A percentile compares a stretch with the other conserved stretches of the same genome.
Conservation (phyloP, 345 rosid species). For the Lumnitzera littorea region DNA sequence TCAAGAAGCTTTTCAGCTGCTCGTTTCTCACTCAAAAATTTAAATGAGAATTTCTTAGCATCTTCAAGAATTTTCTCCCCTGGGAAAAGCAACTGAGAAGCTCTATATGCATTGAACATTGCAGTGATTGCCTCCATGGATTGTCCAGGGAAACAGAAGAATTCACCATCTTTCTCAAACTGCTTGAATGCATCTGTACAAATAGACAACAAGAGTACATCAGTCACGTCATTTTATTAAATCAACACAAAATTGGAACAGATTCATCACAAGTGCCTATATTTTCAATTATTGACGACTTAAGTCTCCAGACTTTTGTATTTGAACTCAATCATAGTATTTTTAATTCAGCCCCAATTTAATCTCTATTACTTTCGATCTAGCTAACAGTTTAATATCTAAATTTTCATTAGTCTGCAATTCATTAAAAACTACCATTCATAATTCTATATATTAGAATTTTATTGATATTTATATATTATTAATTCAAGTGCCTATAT, state of each 20-base stretch:
- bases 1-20: constrained; percentile 43
- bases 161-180: constrained; percentile 59
- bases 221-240: not conserved
- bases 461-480: too few relatives aligned
- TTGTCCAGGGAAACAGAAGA: constrained; percentile 70
- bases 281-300: too few relatives aligned
- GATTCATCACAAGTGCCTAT: too few relatives aligned
- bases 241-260: not conserved
- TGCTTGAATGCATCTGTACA: constrained; percentile 53
- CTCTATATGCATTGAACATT: constrained; percentile 61
- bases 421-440: too few relatives aligned
- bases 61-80: constrained; percentile 55
- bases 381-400: too few relatives aligned
- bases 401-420: too few relatives aligned
- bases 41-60: constrained; percentile 45
- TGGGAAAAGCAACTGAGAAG: constrained; percentile 59
- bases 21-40: constrained; percentile 41
- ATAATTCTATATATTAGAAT: too few relatives aligned
- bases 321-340: too few relatives aligned
- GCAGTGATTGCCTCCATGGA: constrained; percentile 74
- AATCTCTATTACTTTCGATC: too few relatives aligned
- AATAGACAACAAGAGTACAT: not conserved
- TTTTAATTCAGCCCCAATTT: too few relatives aligned
- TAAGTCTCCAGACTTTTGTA: too few relatives aligned
- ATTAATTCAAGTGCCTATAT: too few relatives aligned